Conservation (phyloP, 164 flowering plant species). For the Platanus orientalis region DNA sequence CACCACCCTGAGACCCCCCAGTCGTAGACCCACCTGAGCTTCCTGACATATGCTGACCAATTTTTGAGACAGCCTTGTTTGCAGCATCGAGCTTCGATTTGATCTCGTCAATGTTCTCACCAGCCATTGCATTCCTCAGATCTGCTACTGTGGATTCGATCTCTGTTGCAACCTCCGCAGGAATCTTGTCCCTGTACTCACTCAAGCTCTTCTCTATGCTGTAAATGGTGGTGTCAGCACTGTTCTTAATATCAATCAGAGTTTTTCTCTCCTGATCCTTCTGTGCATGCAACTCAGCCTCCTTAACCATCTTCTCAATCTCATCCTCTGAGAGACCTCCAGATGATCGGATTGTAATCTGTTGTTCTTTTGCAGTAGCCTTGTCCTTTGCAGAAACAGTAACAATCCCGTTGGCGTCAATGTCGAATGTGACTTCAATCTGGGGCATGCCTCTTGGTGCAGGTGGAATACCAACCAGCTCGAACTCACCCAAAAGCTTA, state of each 20-base stretch:
- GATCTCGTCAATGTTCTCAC: conserved; percentile 41
- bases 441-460: conserved; percentile 57
- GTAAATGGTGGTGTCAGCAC: conserved; percentile 46
- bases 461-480: conserved; percentile 53
- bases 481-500: conserved; percentile 51
- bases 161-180: conserved; percentile 38
- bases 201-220: conserved; percentile 51
- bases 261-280: conserved; percentile 46
- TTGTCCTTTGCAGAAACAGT: conserved; percentile 58
- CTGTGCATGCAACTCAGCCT: conserved; percentile 49
- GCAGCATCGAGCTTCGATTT: conserved; percentile 51
- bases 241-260: conserved; percentile 42
- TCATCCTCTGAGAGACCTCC: conserved; percentile 53
- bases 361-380: conserved; percentile 44
- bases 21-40: conserved; percentile 27
- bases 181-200: conserved; percentile 48
- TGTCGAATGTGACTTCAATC: conserved; percentile 56
- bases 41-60: conserved; percentile 44
- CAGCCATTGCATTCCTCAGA: conserved; percentile 30
- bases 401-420: conserved; percentile 57
- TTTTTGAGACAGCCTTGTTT: conserved; percentile 51
- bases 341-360: conserved; percentile 51
- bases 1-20: conserved; percentile 32
- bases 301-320: conserved; percentile 53
- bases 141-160: conserved; percentile 40